Base-by-base conservation (phyloP, 768 basidiomycete species). In the Clavaria fumosa region DNA sequence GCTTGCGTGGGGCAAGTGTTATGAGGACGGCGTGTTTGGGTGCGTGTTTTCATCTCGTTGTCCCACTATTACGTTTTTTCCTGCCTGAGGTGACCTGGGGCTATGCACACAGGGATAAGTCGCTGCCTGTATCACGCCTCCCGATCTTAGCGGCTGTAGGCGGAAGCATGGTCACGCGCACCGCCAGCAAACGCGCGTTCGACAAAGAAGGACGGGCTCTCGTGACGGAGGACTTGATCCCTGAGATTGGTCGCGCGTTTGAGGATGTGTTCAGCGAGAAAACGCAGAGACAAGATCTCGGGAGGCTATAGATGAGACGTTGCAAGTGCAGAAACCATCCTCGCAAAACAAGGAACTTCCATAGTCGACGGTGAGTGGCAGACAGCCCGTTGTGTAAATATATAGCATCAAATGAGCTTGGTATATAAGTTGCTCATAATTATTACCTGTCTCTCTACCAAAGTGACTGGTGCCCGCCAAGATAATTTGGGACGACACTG, bases 1-100 rank as follows among this genome's bases (percentile, higher is more conserved):
- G 53, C 63, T 97, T 47, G 91, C 91, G 3, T 99, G 95, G 93
- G 88, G 83, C 4, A 83, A 81, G 53, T 88, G 84, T 48, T 97
- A 84, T 53, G 88, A 91, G 50, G 73, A 74, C 31, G 83, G 89
- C 11, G 71, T 69, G 1, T 88, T 79, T 46, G 79, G 78, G 85
- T 88, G 26, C 14, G 26, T 28, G 14, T 14, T 28, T 28, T 14
- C 9, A 50, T 49, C 69, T 52, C 20, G 32, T 43, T 14, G 24
- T 17, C 21, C 11, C 34, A 31, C 4, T 3, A 5, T 37, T 22
- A 7, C 23, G 11, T 19, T 18, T 20, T 19, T 36, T 14, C 14
- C 14, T 39, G 31, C 17, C 34, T 15, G 24, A 15, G 4, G 15
- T 44, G 26, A 26, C 6, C 35, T 17, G 12, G 21, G 20, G 18